Conservation (phyloP, 305 asterid genomes). For the Solanum chacoense region DNA sequence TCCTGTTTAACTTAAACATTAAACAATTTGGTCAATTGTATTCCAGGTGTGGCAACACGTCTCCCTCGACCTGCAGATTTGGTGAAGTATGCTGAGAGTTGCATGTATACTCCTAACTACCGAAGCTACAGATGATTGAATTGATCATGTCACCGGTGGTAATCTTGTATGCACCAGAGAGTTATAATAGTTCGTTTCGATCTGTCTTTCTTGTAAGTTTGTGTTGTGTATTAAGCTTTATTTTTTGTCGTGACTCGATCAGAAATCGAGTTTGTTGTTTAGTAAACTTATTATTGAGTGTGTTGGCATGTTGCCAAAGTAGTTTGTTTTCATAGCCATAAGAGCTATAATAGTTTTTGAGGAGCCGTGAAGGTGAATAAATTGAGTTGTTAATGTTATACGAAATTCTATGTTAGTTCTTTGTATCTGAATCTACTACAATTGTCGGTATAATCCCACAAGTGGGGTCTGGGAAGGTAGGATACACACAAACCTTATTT, state of each 20-base stretch:
- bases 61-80: slow-evolving; percentile 83
- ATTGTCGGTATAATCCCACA: background rate
- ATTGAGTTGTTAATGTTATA: background rate
- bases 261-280: background rate
- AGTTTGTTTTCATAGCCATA: background rate
- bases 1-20: background rate
- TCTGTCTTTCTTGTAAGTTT: background rate
- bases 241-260: background rate
- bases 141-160: background rate
- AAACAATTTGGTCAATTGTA: background rate
- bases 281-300: background rate
- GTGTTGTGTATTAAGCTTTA: background rate
- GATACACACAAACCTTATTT: background rate
- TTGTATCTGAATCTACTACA: background rate
- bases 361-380: background rate
- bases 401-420: background rate
- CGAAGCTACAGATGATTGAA: slow-evolving; percentile 52
- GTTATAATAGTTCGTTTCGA: background rate
- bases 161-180: background rate
- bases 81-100: slow-evolving; percentile 88
- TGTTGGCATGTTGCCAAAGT: background rate
- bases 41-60: slow-evolving; percentile 69
- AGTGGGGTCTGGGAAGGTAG: background rate
- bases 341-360: background rate
- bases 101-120: slow-evolving; percentile 94